These are phyloP conservation scores for Westerdykella ornata DNA, from an alignment of 2,329 filamentous ascomycete genomes.

Conservation along the genomic window DNA sequence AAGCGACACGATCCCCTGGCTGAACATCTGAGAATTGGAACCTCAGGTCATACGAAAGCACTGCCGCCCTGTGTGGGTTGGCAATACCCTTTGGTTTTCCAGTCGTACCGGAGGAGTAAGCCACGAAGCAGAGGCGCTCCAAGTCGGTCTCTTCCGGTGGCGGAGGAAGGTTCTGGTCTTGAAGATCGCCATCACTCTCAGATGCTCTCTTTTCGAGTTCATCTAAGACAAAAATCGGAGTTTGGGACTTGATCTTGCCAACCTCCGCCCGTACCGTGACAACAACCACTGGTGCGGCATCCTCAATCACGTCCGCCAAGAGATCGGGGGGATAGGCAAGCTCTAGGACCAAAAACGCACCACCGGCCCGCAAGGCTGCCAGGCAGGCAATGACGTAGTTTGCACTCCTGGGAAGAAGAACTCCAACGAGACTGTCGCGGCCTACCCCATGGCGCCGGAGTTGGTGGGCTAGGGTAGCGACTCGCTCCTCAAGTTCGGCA, in stretches of 20 bases:
- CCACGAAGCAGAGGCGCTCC: constrained; percentile 71
- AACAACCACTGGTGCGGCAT: constrained; percentile 64
- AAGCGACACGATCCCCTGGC: constrained; percentile 72
- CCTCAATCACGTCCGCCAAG: constrained; percentile 68
- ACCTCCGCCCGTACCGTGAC: constrained; percentile 61
- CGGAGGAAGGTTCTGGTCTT: constrained; percentile 37
- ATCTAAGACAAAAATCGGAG: constrained; percentile 61
- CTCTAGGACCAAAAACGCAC: constrained; percentile 74
- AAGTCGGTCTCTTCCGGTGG: constrained; percentile 60
- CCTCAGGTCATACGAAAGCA: constrained; percentile 66
- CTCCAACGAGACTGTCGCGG: constrained; percentile 67
- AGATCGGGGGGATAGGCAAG: constrained; percentile 69
- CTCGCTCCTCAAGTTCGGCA: constrained; percentile 61
- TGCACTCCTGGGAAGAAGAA: constrained; percentile 67
- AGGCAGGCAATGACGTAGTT: constrained; percentile 74
- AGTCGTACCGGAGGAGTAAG: constrained; percentile 71
- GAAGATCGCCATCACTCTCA: constrained; percentile 15
- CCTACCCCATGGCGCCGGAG: constrained; percentile 63
- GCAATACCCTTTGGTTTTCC: constrained; percentile 77
- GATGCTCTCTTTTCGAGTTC: constrained; percentile 23
- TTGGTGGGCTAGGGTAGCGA: constrained; percentile 56
- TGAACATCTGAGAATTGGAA: constrained; percentile 63
- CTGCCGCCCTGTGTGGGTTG: constrained; percentile 67
- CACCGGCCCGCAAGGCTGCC: constrained; percentile 69
- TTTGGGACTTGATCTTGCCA: constrained; percentile 56